Evolutionary conservation across 805 yeast species (phyloP).

Genomic region (Saccharomycodes ludwigii): DNA sequence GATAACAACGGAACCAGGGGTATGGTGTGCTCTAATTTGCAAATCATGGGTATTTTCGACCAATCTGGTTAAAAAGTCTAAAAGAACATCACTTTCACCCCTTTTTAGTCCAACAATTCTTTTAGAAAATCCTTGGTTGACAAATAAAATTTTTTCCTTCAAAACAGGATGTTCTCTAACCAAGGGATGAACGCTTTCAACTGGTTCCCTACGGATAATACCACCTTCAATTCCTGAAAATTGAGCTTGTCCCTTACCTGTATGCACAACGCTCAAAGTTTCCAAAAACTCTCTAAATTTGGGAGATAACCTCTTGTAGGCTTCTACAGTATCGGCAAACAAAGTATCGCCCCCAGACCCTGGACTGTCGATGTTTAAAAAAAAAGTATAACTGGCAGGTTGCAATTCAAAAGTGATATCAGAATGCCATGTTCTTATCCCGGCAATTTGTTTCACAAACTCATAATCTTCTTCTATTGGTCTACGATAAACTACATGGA

Average conservation of each 20-base stretch:
- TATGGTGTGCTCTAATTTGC: constrained; percentile 53
- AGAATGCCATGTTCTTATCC: constrained; percentile 38
- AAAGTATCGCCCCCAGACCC: constrained; percentile 56
- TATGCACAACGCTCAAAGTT: constrained; percentile 47
- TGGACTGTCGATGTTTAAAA: constrained; percentile 41
- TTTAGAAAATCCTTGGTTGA: constrained; percentile 44
- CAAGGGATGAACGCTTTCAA: constrained; percentile 48
- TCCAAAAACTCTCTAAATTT: constrained; percentile 38
- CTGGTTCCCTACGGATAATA: constrained; percentile 44
- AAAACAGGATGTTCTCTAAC: constrained; percentile 56
- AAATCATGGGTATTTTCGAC: constrained; percentile 37
- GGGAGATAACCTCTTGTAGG: constrained; percentile 52
- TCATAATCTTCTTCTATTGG: constrained; percentile 20
- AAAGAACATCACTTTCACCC: constrained; percentile 46
- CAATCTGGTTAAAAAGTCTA: constrained; percentile 40
- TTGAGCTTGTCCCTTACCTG: constrained; percentile 49
- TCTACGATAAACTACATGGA: constrained; percentile 45
- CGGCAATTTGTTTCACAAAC: constrained; percentile 10
- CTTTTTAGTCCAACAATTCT: constrained; percentile 53
- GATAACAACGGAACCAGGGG: constrained; percentile 44
- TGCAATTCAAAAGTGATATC: constrained; percentile 56
- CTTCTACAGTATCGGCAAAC: constrained; percentile 48
- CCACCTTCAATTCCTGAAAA: constrained; percentile 37
- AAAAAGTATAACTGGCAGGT: constrained; percentile 52
- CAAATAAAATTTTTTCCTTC: constrained; percentile 38